Evolutionary conservation across 208 protist species (phyloP).

Genomic region (Crithidia bombi): DNA sequence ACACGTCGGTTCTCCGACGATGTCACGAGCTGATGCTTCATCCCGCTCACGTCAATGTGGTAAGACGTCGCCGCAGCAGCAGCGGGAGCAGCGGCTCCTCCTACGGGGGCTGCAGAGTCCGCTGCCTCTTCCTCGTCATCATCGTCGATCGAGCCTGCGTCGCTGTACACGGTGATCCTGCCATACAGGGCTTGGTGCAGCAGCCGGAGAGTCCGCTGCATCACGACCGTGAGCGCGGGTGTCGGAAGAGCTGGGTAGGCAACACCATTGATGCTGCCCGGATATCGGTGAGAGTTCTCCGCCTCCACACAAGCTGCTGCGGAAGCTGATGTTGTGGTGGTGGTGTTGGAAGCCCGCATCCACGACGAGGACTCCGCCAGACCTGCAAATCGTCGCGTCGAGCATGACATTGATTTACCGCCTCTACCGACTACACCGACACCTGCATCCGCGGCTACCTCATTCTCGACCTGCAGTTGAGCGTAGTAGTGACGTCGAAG

Average conservation of each 20-base stretch:
- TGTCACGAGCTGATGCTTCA: conserved; percentile 8
- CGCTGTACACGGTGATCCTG: neutral
- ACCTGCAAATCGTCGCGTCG: neutral
- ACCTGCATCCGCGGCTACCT: too few relatives aligned
- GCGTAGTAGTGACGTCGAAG: conserved; percentile 10
- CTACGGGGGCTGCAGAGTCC: too few relatives aligned
- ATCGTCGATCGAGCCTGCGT: neutral
- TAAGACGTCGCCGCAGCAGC: neutral
- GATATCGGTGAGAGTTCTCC: too few relatives aligned
- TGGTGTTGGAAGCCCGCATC: conserved; percentile 5
- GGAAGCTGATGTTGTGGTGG: neutral
- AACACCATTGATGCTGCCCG: neutral
- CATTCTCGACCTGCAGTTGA: neutral
- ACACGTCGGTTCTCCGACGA: conserved; percentile 7
- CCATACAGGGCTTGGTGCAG: conserved; percentile 35
- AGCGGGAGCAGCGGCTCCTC: neutral
- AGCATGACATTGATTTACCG: neutral
- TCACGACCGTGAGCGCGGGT: conserved; percentile 7
- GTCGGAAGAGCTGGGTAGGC: conserved; percentile 28
- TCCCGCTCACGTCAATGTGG: neutral
- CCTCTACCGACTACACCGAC: neutral
- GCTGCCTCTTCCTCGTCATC: neutral
- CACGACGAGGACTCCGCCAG: conserved; percentile 8
- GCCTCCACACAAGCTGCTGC: neutral
- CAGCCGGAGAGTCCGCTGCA: conserved; percentile 11